Percentiles rank a stretch among this genome's conserved stretches.
Conservation (phyloP, 2,329 filamentous ascomycete genomes). For the Fusarium newnesense region DNA sequence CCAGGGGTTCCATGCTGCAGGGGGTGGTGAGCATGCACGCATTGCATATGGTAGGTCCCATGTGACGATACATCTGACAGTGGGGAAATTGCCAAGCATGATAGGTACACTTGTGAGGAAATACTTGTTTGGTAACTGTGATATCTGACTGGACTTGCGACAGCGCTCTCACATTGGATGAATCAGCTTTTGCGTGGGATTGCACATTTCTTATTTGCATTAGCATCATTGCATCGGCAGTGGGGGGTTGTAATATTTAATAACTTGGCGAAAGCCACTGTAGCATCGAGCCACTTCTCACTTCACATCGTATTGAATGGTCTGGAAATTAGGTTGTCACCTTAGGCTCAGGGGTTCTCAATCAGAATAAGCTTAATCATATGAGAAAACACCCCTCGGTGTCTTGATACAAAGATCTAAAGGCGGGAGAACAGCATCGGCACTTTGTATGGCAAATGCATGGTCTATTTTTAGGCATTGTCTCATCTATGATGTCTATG, state of each 20-base stretch:
- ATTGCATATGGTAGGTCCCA: neutral
- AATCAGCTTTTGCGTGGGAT: neutral
- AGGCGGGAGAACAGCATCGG: fast-evolving
- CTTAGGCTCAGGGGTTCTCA: too few species aligned
- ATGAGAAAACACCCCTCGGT: neutral
- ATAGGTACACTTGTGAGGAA: neutral
- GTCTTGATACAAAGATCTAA: fast-evolving
- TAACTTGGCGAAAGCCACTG: neutral
- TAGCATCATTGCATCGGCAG: neutral
- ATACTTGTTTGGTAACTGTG: neutral
- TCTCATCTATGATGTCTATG: neutral
- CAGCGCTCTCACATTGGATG: neutral
- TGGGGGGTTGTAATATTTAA: neutral
- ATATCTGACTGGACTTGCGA: neutral
- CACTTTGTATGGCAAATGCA: too few species aligned
- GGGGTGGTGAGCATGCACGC: neutral
- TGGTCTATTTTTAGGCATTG: neutral
- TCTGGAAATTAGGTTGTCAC: neutral
- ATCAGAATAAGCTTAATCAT: neutral
- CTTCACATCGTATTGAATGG: neutral
- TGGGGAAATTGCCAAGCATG: neutral
- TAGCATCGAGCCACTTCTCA: neutral
- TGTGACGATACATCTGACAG: neutral
- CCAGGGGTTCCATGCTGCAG: neutral
- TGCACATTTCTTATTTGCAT: neutral